Evolutionary conservation across 148 eudicot genomes (phyloP), one percentile per base, ranked within the genome.

Genomic region (Rhododendron ovatum): DNA sequence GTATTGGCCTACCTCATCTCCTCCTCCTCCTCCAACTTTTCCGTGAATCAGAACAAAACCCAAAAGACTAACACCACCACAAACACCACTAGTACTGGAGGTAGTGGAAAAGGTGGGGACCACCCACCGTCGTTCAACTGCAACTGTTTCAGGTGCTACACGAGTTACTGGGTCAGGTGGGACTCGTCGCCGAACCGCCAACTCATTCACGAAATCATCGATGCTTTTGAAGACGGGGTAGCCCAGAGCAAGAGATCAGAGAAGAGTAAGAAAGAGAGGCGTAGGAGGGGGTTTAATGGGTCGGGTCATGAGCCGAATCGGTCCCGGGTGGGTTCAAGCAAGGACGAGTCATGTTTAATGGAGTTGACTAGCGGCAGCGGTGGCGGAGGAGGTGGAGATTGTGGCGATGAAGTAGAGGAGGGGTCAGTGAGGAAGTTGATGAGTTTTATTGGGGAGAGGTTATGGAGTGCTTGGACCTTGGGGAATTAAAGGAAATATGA

Each of bases 121-220:
- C 95, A 95, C 50, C 59, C 92, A 17, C 89, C 93, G 5, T 89
- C 82, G 20, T 96, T 88, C 85, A 84, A 43, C 71, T 96, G 98
- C 85, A 85, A 89, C 86, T 96, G 98, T 51, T 96, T 96, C 87
- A 55, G 88, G 53, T 96, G 98, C 71, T 96, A 96, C 80, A 93
- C 88, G 69, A 91, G 88, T 41, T 96, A 89, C 88, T 96, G 98
- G 98, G 92, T 87, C 18, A 89, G 93, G 73, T 96, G 98, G 98
- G 95, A 95, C 86, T 85, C 95, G 10, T 96, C 98, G 22, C 94
- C 95, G 3, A 96, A 95, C 80, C 93, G 96, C 0, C 94, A 93
- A 7, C 90, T 92, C 2, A 96, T 96, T n/a, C 98, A 96, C 77
- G 93, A 96, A 61, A 92, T 95, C 22, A 92, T 96, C 63, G 98